Percentiles rank a stretch among this genome's conserved stretches.
Evolutionary conservation across 495 filamentous ascomycete genomes (phyloP).

Genomic region (Tuber magnatum): DNA sequence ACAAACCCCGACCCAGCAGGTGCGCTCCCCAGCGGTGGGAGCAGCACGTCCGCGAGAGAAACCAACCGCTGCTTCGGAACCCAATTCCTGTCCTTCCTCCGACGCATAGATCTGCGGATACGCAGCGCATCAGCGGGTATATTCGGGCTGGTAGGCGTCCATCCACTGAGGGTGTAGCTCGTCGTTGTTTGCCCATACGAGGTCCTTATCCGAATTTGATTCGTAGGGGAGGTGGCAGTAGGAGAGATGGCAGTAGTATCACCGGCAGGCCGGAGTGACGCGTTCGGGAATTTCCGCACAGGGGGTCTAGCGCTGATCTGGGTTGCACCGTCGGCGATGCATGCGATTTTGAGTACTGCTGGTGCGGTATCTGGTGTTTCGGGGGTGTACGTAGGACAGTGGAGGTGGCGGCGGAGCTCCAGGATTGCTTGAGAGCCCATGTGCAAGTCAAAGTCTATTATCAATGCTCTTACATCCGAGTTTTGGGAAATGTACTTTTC

Average conservation of each 20-base stretch:
- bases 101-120: slow-evolving; percentile 8
- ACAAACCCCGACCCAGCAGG: slow-evolving; percentile 14
- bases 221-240: slow-evolving; percentile 12
- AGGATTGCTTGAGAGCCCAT: slow-evolving; percentile 32
- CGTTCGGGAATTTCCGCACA: slow-evolving; percentile 2
- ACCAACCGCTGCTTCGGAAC: slow-evolving; percentile 25
- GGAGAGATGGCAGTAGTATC: neutral
- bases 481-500: slow-evolving; percentile 27
- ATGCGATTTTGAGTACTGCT: slow-evolving; percentile 20
- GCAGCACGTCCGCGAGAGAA: slow-evolving; percentile 21
- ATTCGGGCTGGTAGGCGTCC: slow-evolving; percentile 23
- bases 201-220: slow-evolving; percentile 26
- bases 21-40: slow-evolving; percentile 20
- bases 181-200: slow-evolving; percentile 27
- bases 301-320: slow-evolving; percentile 28
- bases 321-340: slow-evolving; percentile 25
- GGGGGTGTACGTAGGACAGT: neutral
- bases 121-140: slow-evolving; percentile 5
- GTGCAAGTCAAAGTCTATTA: slow-evolving; percentile 34
- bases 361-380: slow-evolving; percentile 6
- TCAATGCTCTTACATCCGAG: slow-evolving; percentile 19
- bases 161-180: slow-evolving; percentile 24
- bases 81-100: slow-evolving; percentile 13
- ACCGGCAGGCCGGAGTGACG: neutral
- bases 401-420: slow-evolving; percentile 25